A percentile compares a stretch with the other conserved stretches of the same genome.
Conservation (phyloP, 2,329 filamentous ascomycete species). For the Fusarium sp. region DNA sequence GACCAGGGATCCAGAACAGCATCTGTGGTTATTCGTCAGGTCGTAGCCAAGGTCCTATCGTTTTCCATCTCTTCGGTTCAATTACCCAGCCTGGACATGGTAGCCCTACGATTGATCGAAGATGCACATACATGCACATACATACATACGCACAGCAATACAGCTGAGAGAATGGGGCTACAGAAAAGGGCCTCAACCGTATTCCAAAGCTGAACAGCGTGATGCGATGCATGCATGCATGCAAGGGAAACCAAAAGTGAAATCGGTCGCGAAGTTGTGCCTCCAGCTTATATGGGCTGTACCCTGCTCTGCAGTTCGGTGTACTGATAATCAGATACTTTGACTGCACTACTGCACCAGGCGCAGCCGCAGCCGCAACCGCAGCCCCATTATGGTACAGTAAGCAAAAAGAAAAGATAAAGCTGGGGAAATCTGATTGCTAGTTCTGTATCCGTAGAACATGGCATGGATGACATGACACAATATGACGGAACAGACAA, state of each 20-base stretch:
- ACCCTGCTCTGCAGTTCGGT: slow-evolving; percentile 5
- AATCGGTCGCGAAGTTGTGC: slow-evolving; percentile 12
- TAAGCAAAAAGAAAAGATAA: slow-evolving; percentile 11
- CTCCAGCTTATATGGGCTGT: slow-evolving; percentile 3
- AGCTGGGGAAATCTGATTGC: background rate
- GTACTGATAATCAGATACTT: background rate
- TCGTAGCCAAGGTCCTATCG: slow-evolving; percentile 20
- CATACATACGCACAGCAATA: background rate
- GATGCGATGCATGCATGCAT: slow-evolving; percentile 13
- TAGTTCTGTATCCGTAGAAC: background rate
- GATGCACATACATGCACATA: background rate
- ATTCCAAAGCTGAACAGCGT: slow-evolving; percentile 36
- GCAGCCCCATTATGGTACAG: background rate
- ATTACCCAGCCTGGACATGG: slow-evolving; percentile 12
- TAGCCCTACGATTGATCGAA: slow-evolving; percentile 4
- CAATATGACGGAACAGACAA: background rate
- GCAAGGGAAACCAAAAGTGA: slow-evolving; percentile 28
- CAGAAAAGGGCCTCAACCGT: slow-evolving; percentile 21
- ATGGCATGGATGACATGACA: background rate
- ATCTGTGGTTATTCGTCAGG: slow-evolving; percentile 7
- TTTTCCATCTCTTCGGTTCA: slow-evolving; percentile 13
- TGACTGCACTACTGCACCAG: slow-evolving; percentile 1
- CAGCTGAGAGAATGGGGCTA: slow-evolving; percentile 33
- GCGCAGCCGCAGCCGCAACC: slow-evolving; percentile 15
- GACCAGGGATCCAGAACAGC: slow-evolving; percentile 34